Conservation (phyloP, 139 green algal species). For the Yamagishiella unicocca region DNA sequence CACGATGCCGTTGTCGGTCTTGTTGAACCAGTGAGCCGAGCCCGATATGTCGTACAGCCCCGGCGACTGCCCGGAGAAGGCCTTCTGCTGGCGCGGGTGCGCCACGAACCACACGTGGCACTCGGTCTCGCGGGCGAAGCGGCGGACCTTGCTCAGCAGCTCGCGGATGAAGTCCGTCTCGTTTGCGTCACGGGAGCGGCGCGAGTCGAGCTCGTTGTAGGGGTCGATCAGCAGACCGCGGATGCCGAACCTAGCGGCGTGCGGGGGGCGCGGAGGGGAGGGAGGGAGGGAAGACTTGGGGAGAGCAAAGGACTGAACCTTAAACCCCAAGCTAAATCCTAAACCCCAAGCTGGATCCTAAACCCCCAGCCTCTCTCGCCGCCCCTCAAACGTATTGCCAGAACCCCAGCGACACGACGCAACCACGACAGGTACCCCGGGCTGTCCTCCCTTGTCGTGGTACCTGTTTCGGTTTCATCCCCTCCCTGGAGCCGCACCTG, state of each 20-base stretch:
- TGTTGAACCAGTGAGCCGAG: constrained; percentile 97
- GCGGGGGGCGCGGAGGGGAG: too few species aligned
- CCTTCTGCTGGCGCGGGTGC: constrained; percentile 87
- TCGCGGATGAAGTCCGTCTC: constrained; percentile 96
- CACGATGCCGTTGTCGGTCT: constrained; percentile 95
- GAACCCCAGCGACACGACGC: too few species aligned
- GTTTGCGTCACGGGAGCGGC: constrained; percentile 63
- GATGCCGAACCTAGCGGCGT: constrained; percentile 93
- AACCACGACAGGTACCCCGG: too few species aligned
- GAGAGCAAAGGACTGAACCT: too few species aligned
- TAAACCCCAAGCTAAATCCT: too few species aligned
- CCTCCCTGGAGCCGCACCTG: too few species aligned
- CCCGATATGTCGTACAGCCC: constrained; percentile 95
- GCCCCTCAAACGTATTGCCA: too few species aligned
- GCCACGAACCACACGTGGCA: constrained; percentile 98
- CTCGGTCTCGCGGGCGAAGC: constrained; percentile 67
- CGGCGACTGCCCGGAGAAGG: constrained; percentile 34
- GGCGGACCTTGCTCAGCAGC: constrained; percentile 86
- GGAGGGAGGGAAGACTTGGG: too few species aligned
- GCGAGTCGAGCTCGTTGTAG: constrained; percentile 98
- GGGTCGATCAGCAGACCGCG: constrained; percentile 96
- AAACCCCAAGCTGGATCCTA: too few species aligned
- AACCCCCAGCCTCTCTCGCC: too few species aligned
- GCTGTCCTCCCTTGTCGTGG: too few species aligned
- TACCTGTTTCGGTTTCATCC: too few species aligned